Evolutionary conservation across 2,329 filamentous ascomycete genomes (phyloP).

Genomic region (Fusarium sp.): DNA sequence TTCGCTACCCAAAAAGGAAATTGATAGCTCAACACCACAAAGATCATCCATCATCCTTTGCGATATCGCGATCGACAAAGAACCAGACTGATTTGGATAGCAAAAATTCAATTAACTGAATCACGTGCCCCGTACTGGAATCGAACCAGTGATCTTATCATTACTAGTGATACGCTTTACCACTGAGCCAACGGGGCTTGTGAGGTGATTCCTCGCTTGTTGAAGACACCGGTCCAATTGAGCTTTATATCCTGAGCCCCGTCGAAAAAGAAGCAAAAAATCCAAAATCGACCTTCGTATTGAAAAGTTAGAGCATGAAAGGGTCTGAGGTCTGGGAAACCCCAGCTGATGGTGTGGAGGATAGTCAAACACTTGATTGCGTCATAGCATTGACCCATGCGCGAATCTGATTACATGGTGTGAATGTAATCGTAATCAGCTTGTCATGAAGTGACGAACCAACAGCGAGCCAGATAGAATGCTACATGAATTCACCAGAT

Average conservation of each 20-base stretch:
- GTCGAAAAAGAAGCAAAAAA: too few relatives aligned
- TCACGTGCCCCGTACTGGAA: slow-evolving; percentile 43
- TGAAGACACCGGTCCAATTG: fast-evolving
- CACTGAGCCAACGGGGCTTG: slow-evolving; percentile 47
- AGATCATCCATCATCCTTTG: background rate
- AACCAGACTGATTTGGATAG: fast-evolving
- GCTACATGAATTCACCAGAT: too few relatives aligned
- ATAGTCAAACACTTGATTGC: background rate
- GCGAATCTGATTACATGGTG: background rate
- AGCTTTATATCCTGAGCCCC: background rate
- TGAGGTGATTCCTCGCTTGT: slow-evolving; percentile 27
- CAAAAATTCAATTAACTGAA: background rate
- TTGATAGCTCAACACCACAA: background rate
- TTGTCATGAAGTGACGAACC: background rate
- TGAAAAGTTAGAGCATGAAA: background rate
- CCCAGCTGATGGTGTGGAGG: background rate
- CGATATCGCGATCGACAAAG: background rate
- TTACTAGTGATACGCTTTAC: slow-evolving; percentile 48
- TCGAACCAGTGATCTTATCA: slow-evolving; percentile 46
- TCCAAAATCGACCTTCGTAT: background rate
- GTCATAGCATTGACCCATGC: slow-evolving; percentile 2
- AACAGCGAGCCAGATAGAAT: background rate
- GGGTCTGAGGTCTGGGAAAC: background rate
- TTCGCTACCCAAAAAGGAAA: background rate
- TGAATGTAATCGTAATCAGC: background rate